These are phyloP conservation scores for Kwoniella newhampshirensis DNA, from an alignment of 768 basidiomycete genomes.

Conservation along the genomic window DNA sequence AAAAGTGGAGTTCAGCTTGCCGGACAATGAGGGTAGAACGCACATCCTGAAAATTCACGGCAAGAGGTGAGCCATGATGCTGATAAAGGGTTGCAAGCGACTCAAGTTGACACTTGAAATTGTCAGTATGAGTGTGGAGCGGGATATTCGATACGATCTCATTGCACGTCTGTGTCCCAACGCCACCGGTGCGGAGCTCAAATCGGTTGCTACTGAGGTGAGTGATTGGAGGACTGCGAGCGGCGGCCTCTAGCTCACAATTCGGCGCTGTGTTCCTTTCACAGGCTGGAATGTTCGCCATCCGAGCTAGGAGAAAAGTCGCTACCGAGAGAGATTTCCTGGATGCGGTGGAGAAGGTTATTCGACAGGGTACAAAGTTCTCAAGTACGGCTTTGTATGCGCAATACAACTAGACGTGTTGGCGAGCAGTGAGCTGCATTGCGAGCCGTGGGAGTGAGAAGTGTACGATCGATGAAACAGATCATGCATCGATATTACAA, in stretches of 20 bases:
- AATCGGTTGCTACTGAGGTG: constrained; percentile 95
- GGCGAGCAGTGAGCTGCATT: too few species aligned
- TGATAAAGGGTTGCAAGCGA: background rate
- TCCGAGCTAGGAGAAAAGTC: constrained; percentile 91
- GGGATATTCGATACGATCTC: constrained; percentile 94
- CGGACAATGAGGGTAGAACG: constrained; percentile 92
- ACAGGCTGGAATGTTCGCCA: constrained; percentile 99
- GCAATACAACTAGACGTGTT: constrained; percentile 52
- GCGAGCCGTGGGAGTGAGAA: background rate
- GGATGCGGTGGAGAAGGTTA: constrained; percentile 97
- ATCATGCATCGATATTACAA: too few species aligned
- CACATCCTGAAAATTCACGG: constrained; percentile 97
- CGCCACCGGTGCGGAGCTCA: constrained; percentile 96
- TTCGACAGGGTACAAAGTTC: constrained; percentile 95
- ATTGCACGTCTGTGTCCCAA: constrained; percentile 96
- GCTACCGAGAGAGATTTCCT: constrained; percentile 97
- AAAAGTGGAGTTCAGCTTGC: constrained; percentile 92
- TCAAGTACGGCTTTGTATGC: constrained; percentile 70
- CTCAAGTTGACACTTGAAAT: background rate
- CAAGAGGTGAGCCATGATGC: constrained; percentile 63
- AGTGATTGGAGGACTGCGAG: constrained; percentile 26
- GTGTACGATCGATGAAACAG: background rate
- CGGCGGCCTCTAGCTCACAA: background rate
- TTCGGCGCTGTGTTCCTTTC: constrained; percentile 3
- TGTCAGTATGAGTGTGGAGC: constrained; percentile 88